phyloP scores from a whole-genome alignment of 2,329 filamentous ascomycete species.

The Grosmannia clavigera region DNA sequence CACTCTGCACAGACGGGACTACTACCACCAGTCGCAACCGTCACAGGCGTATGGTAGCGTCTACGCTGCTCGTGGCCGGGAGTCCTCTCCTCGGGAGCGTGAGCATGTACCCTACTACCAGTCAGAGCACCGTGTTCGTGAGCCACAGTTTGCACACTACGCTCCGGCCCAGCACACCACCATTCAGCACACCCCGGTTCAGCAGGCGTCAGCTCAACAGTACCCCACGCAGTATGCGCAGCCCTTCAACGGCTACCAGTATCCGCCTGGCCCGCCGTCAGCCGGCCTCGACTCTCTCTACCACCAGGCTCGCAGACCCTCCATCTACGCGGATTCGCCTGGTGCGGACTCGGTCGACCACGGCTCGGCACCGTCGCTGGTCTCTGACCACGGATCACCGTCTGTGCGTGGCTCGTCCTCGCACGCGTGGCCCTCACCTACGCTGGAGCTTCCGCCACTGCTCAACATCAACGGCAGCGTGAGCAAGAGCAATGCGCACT shows the following conservation, averaged over 20 bases:
- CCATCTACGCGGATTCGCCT: not conserved
- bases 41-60: not conserved
- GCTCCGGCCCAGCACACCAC: not conserved
- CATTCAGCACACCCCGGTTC: not conserved
- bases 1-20: not conserved
- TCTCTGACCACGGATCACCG: constrained; percentile 56
- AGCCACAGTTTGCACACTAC: not conserved
- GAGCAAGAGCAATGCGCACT: not conserved
- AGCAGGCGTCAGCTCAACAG: not conserved
- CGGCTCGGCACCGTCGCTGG: constrained; percentile 48
- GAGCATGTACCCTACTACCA: not conserved
- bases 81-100: not conserved
- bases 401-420: constrained; percentile 34
- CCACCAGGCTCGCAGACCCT: not conserved
- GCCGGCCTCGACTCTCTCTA: not conserved
- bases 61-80: not conserved
- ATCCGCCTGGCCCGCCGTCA: not conserved
- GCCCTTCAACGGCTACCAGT: not conserved
- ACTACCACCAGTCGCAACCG: not conserved
- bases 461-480: constrained; percentile 4
- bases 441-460: constrained; percentile 30
- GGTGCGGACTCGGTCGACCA: not conserved
- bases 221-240: not conserved
- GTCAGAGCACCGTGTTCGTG: not conserved
- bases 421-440: constrained; percentile 19